phyloP scores from a whole-genome alignment of 2,329 filamentous ascomycete species.

The Eutypa lata region DNA sequence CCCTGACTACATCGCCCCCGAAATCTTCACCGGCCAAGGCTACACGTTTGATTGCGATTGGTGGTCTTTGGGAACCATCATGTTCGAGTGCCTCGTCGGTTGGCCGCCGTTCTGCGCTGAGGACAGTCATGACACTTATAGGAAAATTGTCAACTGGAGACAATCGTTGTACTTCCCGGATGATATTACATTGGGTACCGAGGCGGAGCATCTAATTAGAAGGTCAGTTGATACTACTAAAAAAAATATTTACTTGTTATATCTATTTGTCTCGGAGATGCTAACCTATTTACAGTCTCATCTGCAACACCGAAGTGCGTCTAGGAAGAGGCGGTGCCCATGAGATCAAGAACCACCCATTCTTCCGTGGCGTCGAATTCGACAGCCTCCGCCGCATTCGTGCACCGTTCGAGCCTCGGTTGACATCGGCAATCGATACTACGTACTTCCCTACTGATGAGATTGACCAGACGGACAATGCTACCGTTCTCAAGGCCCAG shows the following conservation, averaged over 20 bases:
- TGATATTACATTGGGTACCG: constrained; percentile 81
- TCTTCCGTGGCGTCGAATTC: constrained; percentile 97
- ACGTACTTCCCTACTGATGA: constrained; percentile 99
- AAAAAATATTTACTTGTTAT: neutral
- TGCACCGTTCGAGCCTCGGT: constrained; percentile 91
- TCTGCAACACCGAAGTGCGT: constrained; percentile 91
- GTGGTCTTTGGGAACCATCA: constrained; percentile 98
- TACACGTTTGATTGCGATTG: constrained; percentile 98
- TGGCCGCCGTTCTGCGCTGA: constrained; percentile 99
- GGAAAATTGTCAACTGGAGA: constrained; percentile 98
- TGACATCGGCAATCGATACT: constrained; percentile 91
- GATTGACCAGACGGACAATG: constrained; percentile 94
- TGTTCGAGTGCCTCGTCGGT: constrained; percentile 98
- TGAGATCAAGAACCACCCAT: constrained; percentile 90
- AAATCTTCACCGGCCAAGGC: constrained; percentile 95
- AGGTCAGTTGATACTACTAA: constrained; percentile 54
- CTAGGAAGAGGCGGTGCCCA: constrained; percentile 82
- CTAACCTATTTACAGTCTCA: constrained; percentile 58
- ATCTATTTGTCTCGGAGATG: neutral
- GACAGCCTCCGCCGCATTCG: constrained; percentile 88
- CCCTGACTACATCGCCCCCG: constrained; percentile 96
- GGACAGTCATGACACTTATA: constrained; percentile 95
- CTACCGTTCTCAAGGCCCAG: constrained; percentile 80
- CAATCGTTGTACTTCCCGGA: constrained; percentile 95
- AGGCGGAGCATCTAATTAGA: constrained; percentile 89